These are phyloP conservation scores for Vicia sativa DNA, from an alignment of 306 rosid species.

Conservation along the genomic window DNA sequence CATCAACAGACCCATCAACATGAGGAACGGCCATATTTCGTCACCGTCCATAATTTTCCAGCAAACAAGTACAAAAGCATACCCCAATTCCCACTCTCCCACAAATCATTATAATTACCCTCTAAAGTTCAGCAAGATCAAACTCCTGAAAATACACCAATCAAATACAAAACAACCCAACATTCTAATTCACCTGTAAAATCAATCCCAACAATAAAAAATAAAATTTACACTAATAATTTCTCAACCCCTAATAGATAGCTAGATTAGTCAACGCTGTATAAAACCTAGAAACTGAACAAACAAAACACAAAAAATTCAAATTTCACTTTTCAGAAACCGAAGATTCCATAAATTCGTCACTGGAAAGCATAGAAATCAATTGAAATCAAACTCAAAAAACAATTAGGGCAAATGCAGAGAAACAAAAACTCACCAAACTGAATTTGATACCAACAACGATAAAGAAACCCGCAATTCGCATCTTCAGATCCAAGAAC, in stretches of 20 bases:
- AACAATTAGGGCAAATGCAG: neutral
- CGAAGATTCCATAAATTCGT: neutral
- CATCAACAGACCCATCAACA: slow-evolving; percentile 49
- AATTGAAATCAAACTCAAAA: neutral
- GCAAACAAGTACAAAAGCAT: slow-evolving; percentile 48
- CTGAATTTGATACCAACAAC: neutral
- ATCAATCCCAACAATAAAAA: neutral
- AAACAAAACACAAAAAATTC: slow-evolving; percentile 5
- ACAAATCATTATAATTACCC: slow-evolving; percentile 69
- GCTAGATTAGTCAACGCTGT: slow-evolving; percentile 9
- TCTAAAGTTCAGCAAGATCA: slow-evolving; percentile 38
- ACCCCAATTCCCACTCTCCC: slow-evolving; percentile 64
- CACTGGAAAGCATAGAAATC: neutral
- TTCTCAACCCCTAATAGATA: neutral
- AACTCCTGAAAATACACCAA: slow-evolving; percentile 33
- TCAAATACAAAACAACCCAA: neutral
- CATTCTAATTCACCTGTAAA: neutral
- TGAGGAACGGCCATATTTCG: slow-evolving; percentile 50
- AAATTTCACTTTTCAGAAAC: neutral
- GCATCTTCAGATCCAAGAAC: slow-evolving; percentile 16
- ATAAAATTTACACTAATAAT: neutral
- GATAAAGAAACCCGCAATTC: neutral
- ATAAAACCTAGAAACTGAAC: neutral
- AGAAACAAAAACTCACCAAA: neutral
- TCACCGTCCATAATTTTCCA: slow-evolving; percentile 76